Base-by-base conservation (phyloP, 164 flowering plant species). In the Saururus chinensis region DNA sequence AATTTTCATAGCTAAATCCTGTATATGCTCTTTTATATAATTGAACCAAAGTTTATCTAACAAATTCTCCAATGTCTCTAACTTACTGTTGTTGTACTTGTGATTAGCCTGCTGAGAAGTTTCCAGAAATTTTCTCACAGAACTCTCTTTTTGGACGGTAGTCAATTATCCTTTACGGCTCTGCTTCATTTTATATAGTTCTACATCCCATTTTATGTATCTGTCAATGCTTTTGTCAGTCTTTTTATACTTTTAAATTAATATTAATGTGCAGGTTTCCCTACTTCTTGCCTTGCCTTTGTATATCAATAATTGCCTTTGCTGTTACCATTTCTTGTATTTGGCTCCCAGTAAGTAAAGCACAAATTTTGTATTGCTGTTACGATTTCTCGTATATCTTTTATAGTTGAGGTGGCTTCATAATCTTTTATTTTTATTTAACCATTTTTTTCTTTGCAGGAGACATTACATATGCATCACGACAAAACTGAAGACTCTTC, bases 71-170 rank as follows among this genome's bases (percentile, higher is more conserved):
- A 10, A 42, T 9, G 17, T 42, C 1, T 10, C 7, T 42, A 14
- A 42, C 37, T 42, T 14, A 9, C 49, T 42, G 17, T n/a, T 10
- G 14, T 10, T 1, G 9, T 10, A 4, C 49, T 42, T 14, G 17
- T 42, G 49, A 65, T 61, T 57, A 84, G 89, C 89, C 89, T 53
- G 84, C 84, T 26, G 86, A 84, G 40, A 82, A 82, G 64, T 84
- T 66, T 63, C 89, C 89, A 21, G 48, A 64, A 41, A 55, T 79
- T 52, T 76, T 84, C 77, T 64, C 84, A 3, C 53, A 62, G 51
- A 73, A 70, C 1, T 82, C 86, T 64, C 45, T 84, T 0, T 82
- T 82, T 67, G 83, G 81, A 54, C 80, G 79, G 89, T 82, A 72
- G 60, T 60, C 8, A 22, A 14, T 42, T 14, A 14, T 42, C 49